Conservation (phyloP, 1,284 basidiomycete genomes). For the Mycosarcoma mackinlayi region DNA sequence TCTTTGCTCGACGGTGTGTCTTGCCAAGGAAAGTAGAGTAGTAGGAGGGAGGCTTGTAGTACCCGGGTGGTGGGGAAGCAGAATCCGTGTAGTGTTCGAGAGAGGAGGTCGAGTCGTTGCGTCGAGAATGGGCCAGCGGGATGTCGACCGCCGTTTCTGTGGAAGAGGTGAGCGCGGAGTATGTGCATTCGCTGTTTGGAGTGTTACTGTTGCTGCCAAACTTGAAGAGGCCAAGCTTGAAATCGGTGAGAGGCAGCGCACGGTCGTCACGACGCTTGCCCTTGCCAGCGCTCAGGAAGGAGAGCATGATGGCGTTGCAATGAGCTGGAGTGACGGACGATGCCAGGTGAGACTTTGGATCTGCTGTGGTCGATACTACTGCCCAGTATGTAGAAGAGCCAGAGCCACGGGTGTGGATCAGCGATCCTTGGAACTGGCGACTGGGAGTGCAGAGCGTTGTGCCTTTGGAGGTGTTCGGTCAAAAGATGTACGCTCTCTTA, state of each 20-base stretch:
- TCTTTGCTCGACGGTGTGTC: constrained; percentile 26
- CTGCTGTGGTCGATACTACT: no score
- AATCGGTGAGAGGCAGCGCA: constrained; percentile 25
- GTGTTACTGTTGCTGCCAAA: constrained; percentile 31
- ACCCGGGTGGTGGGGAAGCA: constrained; percentile 35
- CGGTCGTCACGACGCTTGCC: constrained; percentile 23
- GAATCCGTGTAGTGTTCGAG: constrained; percentile 17
- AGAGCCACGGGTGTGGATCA: no score
- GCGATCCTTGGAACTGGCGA: no score
- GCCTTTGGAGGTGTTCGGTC: no score
- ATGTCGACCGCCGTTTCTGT: constrained; percentile 27
- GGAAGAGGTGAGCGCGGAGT: constrained; percentile 35
- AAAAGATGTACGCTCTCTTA: neutral
- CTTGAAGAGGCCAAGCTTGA: constrained; percentile 35
- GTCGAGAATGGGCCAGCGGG: constrained; percentile 11
- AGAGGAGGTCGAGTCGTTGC: constrained; percentile 13
- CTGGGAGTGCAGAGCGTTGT: no score
- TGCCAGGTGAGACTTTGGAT: no score
- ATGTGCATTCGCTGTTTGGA: constrained; percentile 32
- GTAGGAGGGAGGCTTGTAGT: constrained; percentile 40
- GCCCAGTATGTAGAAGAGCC: no score
- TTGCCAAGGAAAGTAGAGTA: constrained; percentile 26
- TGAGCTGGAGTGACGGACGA: neutral
- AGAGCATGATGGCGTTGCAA: constrained; percentile 18
- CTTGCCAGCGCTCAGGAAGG: constrained; percentile 17